A percentile compares a stretch with the other conserved stretches of the same genome.
Conservation (phyloP, 208 protist species). For the Tritrichomonas foetus region DNA sequence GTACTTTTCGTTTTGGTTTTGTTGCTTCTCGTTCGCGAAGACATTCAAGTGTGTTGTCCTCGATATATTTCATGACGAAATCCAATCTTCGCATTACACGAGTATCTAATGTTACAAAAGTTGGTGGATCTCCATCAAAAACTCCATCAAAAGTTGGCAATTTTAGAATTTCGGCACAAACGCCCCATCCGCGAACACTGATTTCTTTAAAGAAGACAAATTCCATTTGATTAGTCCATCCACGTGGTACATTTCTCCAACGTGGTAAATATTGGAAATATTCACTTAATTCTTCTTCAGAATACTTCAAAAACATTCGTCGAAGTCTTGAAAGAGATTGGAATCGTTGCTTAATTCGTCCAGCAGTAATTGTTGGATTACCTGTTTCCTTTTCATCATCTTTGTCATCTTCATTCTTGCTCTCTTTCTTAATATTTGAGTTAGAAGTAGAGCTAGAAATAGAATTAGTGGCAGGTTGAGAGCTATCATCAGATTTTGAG, state of each 20-base stretch:
- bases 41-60: neutral
- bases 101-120: neutral
- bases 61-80: neutral
- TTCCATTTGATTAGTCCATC: neutral
- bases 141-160: neutral
- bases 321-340: neutral
- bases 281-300: neutral
- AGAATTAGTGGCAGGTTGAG: neutral
- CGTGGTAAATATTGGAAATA: neutral
- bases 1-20: neutral
- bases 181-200: neutral
- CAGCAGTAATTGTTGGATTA: neutral
- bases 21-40: neutral
- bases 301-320: neutral
- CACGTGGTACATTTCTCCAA: neutral
- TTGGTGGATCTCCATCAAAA: conserved; percentile 15
- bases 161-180: conserved; percentile 4
- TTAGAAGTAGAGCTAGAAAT: too few species aligned
- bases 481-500: neutral
- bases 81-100: neutral
- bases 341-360: conserved; percentile 19
- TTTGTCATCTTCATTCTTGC: conserved; percentile 27
- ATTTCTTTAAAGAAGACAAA: conserved; percentile 34
- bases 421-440: neutral
- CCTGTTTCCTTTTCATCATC: neutral